Conservation (phyloP, 2,329 filamentous ascomycete species). For the Pyrenochaeta sp. region DNA sequence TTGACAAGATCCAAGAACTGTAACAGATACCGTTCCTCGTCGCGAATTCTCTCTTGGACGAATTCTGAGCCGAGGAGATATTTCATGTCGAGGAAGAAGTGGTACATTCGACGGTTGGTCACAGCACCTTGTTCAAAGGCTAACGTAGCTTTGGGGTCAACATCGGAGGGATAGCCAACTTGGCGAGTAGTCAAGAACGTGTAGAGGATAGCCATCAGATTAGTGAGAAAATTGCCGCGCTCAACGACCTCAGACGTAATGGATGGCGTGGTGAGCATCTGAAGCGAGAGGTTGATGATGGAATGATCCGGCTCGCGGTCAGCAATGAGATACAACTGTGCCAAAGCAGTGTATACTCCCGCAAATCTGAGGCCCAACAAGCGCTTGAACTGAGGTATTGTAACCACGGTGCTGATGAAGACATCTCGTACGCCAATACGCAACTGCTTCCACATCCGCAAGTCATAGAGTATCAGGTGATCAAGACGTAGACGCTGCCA, state of each 20-base stretch:
- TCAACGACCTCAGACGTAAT: conserved; percentile 97
- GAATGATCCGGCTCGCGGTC: conserved; percentile 97
- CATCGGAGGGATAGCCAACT: conserved; percentile 91
- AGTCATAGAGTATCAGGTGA: conserved; percentile 92
- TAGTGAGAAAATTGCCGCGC: conserved; percentile 93
- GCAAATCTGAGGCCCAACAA: conserved; percentile 93
- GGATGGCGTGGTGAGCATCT: conserved; percentile 95
- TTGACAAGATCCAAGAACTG: conserved; percentile 97
- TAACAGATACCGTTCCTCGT: conserved; percentile 84
- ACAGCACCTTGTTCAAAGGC: conserved; percentile 95
- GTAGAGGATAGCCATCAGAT: conserved; percentile 93
- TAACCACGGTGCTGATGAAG: conserved; percentile 96
- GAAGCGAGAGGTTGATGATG: conserved; percentile 95
- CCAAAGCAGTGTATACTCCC: conserved; percentile 90
- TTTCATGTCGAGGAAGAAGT: conserved; percentile 95
- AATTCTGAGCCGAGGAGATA: conserved; percentile 89
- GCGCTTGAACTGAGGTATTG: conserved; percentile 94
- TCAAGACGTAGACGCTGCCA: conserved; percentile 90
- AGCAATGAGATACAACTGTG: conserved; percentile 93
- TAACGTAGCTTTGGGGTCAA: conserved; percentile 84
- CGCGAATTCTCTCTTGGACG: conserved; percentile 84
- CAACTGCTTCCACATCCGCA: conserved; percentile 96
- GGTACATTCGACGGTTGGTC: conserved; percentile 93
- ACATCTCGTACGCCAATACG: conserved; percentile 89
- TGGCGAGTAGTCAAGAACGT: conserved; percentile 96